Conservation (phyloP, 106 monocot genomes). For the Alisma plantagoaquatica region DNA sequence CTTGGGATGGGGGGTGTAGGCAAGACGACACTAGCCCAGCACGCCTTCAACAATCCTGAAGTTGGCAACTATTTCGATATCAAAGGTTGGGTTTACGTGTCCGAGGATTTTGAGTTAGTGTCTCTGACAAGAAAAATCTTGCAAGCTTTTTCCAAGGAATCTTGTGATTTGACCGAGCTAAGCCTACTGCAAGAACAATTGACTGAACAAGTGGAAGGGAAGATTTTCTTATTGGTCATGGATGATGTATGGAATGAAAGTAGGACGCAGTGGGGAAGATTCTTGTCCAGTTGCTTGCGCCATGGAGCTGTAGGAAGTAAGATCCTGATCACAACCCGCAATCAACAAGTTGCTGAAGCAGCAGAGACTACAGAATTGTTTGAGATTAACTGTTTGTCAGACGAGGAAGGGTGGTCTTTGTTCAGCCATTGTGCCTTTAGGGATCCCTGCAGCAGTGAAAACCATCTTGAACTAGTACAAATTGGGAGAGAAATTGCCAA, state of each 20-base stretch:
- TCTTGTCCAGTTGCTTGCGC: conserved; percentile 7
- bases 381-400: not conserved
- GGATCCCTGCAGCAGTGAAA: not conserved
- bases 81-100: conserved; percentile 19
- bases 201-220: conserved; percentile 1
- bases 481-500: conserved; percentile 4
- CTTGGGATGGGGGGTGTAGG: conserved; percentile 29
- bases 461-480: not conserved
- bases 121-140: conserved; percentile 6
- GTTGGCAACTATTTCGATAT: conserved; percentile 7
- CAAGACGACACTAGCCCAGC: conserved; percentile 29
- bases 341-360: not conserved
- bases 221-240: conserved; percentile 26
- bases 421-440: conserved; percentile 4
- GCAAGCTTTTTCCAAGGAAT: not conserved
- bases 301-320: conserved; percentile 4
- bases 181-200: conserved; percentile 8
- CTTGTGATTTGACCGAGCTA: conserved; percentile 4
- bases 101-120: conserved; percentile 7
- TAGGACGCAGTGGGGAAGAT: conserved; percentile 7
- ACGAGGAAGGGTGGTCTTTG: conserved; percentile 5
- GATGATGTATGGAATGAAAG: conserved; percentile 32
- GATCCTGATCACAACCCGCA: conserved; percentile 9
- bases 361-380: not conserved
- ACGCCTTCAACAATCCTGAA: conserved; percentile 11